Base-by-base conservation (phyloP, 169 alveolate genomes). In the Plasmodium fragile region DNA sequence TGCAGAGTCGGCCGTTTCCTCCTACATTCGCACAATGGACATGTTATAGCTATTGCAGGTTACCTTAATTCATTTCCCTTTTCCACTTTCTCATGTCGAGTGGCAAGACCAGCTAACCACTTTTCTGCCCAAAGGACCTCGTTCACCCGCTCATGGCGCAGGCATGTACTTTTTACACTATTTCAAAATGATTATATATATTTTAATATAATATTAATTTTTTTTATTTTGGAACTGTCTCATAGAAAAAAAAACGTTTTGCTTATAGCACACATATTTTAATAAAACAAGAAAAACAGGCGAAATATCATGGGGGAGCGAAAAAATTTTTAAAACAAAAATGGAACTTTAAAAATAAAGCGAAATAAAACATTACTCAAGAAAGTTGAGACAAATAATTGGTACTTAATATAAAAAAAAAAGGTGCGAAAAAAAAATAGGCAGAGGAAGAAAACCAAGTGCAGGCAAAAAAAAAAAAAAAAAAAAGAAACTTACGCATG, bases 311-410 rank as follows among this genome's bases (percentile, higher is more conserved):
- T 30, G 70, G 39, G 43, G 3, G 75, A 5, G 36, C 2, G n/a
- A 65, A 81, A 81, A 52, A 28, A 30, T 30, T 18, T 81, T 81
- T 81, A 39, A 81, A 81, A 81, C 90, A 81, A 81, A 81, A 81
- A 41, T 81, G 90, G 41, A 55, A 30, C 32, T 81, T 81, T 81
- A 81, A 81, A 81, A 81, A 41, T 79, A 77, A 77, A 78, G 36
- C n/a, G 90, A 53, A 32, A 41, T 81, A 81, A 81, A 81, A 81
- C 90, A 81, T 39, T 81, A 81, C 70, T 81, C 90, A 81, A 80
- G 70, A 81, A 32, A 53, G 28, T 30, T 53, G 90, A 77, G 83
- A 81, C 90, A 81, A 81, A 81, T 81, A 41, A 18, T 65, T 65
- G 90, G 71, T 28, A 39, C 39, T 52, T 53, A 52, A 81, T 81